phyloP scores from a whole-genome alignment of 1,284 basidiomycete genomes.

The Sporisorium graminicola region DNA sequence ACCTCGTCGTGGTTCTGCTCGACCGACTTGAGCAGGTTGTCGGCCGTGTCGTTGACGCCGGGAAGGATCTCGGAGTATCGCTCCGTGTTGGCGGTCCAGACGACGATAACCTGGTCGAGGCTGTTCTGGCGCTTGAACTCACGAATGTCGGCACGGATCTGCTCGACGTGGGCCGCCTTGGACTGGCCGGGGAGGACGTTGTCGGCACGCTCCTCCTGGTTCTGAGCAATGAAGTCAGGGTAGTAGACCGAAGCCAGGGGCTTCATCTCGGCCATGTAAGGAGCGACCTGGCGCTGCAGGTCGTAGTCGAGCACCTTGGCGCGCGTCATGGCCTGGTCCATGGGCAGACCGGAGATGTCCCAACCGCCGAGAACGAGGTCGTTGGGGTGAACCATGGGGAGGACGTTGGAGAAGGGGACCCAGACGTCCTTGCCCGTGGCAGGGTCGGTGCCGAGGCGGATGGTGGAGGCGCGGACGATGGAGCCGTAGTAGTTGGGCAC shows the following conservation, averaged over 20 bases:
- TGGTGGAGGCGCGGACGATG: slow-evolving; percentile 91
- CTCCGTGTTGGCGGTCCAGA: slow-evolving; percentile 99
- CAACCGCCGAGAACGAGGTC: slow-evolving; percentile 96
- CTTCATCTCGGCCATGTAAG: slow-evolving; percentile 83
- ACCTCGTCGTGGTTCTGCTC: slow-evolving; percentile 88
- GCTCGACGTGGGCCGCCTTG: slow-evolving; percentile 91
- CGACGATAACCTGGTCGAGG: slow-evolving; percentile 85
- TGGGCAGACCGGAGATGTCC: slow-evolving; percentile 88
- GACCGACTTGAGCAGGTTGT: slow-evolving; percentile 86
- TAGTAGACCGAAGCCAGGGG: slow-evolving; percentile 93
- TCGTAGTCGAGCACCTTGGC: slow-evolving; percentile 96
- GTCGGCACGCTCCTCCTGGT: slow-evolving; percentile 95
- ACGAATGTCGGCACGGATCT: slow-evolving; percentile 91
- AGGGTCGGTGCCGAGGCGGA: slow-evolving; percentile 88
- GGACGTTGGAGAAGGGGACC: slow-evolving; percentile 90
- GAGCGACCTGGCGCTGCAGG: slow-evolving; percentile 92
- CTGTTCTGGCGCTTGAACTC: slow-evolving; percentile 87
- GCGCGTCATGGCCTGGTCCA: slow-evolving; percentile 94
- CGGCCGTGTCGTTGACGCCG: slow-evolving; percentile 95
- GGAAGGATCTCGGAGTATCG: slow-evolving; percentile 94
- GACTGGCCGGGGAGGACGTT: slow-evolving; percentile 87
- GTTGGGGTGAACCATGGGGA: slow-evolving; percentile 98
- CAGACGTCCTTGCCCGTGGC: slow-evolving; percentile 89
- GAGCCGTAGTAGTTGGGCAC: slow-evolving; percentile 86
- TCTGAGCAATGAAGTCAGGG: slow-evolving; percentile 83